These are phyloP conservation scores for Solanum pennellii DNA, from an alignment of 257 asterid species.

Conservation along the genomic window DNA sequence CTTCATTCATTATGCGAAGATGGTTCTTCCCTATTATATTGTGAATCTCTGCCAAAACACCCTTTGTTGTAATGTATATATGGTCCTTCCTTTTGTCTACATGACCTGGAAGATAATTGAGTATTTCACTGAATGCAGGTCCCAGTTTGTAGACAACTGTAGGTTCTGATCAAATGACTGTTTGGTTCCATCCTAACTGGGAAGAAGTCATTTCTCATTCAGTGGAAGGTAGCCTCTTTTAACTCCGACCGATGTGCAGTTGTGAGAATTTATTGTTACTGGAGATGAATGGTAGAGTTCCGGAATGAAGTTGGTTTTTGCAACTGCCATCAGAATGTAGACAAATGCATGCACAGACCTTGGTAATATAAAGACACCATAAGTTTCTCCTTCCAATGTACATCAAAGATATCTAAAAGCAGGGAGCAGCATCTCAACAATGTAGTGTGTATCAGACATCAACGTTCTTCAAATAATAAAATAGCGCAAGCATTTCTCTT, in stretches of 20 bases:
- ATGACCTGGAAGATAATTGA: background rate
- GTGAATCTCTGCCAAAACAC: background rate
- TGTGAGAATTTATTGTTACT: background rate
- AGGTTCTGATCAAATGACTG: background rate
- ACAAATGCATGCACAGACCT: conserved; percentile 13
- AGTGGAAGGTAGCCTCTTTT: background rate
- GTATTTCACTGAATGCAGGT: background rate
- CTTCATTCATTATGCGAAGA: background rate
- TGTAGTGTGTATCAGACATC: background rate
- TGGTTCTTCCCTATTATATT: background rate
- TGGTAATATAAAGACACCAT: background rate
- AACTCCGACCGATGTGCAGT: background rate
- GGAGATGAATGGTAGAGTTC: background rate
- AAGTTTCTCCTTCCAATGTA: background rate
- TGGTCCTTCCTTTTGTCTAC: background rate
- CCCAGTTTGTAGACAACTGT: background rate
- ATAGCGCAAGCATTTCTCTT: background rate
- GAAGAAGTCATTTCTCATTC: background rate
- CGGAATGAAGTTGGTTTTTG: background rate
- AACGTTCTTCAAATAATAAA: background rate
- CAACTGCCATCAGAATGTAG: background rate
- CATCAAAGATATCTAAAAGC: background rate
- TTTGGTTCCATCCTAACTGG: background rate
- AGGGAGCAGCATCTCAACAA: background rate
- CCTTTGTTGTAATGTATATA: background rate